These are phyloP conservation scores for Huntiella bhutanensis DNA, from an alignment of 2,329 filamentous ascomycete genomes.

Conservation along the genomic window DNA sequence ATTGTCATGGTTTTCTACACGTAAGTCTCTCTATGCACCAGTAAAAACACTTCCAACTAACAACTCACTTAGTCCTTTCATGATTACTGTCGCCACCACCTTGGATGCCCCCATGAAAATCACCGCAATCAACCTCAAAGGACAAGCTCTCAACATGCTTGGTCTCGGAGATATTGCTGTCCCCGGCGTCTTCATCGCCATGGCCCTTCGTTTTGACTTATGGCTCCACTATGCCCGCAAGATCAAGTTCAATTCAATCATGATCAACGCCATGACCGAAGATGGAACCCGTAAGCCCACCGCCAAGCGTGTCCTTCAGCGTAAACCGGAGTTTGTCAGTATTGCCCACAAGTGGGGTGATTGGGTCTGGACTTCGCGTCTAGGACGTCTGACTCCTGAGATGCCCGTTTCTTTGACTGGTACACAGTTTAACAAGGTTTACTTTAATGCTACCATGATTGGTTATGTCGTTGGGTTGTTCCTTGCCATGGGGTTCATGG, in stretches of 20 bases:
- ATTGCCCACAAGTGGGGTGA: conserved; percentile 67
- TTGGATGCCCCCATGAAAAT: conserved; percentile 89
- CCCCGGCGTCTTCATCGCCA: conserved; percentile 73
- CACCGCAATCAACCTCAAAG: conserved; percentile 49
- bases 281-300: conserved; percentile 18
- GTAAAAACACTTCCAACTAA: conserved; percentile 12
- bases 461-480: conserved; percentile 69
- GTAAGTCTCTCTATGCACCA: conserved; percentile 23
- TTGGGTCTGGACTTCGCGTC: conserved; percentile 48
- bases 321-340: conserved; percentile 34
- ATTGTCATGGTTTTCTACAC: conserved; percentile 85
- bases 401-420: conserved; percentile 1
- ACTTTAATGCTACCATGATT: conserved; percentile 58
- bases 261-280: conserved; percentile 2
- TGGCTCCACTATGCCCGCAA: conserved; percentile 63
- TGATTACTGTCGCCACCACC: conserved; percentile 73
- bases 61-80: conserved; percentile 39
- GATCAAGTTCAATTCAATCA: conserved; percentile 25
- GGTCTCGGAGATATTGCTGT: conserved; percentile 89
- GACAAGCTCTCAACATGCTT: conserved; percentile 55
- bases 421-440: conserved; percentile 53
- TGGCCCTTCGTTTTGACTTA: conserved; percentile 81
- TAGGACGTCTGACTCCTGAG: neutral
- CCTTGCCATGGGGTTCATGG: conserved; percentile 55
- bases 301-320: conserved; percentile 21